A percentile compares a stretch with the other conserved stretches of the same genome.
These are phyloP conservation scores for Harringtonia aguacate DNA, from an alignment of 2,329 filamentous ascomycete genomes.

Conservation along the genomic window DNA sequence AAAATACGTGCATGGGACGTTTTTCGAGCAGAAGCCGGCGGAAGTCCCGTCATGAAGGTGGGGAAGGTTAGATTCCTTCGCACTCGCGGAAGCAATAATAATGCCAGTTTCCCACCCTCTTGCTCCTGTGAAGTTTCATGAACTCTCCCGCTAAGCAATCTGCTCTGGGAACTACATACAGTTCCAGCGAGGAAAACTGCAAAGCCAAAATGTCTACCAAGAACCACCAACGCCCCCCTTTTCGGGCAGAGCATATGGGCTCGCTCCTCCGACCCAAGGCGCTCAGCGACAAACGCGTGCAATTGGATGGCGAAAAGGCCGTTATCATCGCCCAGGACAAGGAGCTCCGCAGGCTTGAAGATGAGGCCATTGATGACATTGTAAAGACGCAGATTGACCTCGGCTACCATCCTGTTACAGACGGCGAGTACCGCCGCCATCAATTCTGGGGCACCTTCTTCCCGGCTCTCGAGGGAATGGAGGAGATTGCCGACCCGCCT, in stretches of 20 bases:
- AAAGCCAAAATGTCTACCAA: conserved; percentile 9
- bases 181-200: too few species aligned
- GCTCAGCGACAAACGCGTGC: conserved; percentile 36
- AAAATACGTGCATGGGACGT: too few species aligned
- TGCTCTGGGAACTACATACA: too few species aligned
- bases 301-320: conserved; percentile 24
- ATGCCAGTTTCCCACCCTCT: too few species aligned
- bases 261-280: conserved; percentile 60
- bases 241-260: conserved; percentile 62
- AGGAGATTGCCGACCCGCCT: conserved; percentile 22
- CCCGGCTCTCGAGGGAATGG: conserved; percentile 28
- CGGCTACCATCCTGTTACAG: conserved; percentile 45
- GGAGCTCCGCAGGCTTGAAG: conserved; percentile 40
- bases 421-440: conserved; percentile 45
- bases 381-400: conserved; percentile 48
- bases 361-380: conserved; percentile 47
- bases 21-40: too few species aligned
- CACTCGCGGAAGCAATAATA: too few species aligned
- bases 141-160: too few species aligned
- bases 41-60: too few species aligned
- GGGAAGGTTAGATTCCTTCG: too few species aligned
- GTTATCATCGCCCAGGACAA: conserved; percentile 25
- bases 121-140: too few species aligned
- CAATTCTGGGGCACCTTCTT: conserved; percentile 24
- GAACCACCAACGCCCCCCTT: conserved; percentile 12